These are phyloP conservation scores for Chenopodium berlandieri DNA, from an alignment of 148 eudicot species.

Conservation along the genomic window DNA sequence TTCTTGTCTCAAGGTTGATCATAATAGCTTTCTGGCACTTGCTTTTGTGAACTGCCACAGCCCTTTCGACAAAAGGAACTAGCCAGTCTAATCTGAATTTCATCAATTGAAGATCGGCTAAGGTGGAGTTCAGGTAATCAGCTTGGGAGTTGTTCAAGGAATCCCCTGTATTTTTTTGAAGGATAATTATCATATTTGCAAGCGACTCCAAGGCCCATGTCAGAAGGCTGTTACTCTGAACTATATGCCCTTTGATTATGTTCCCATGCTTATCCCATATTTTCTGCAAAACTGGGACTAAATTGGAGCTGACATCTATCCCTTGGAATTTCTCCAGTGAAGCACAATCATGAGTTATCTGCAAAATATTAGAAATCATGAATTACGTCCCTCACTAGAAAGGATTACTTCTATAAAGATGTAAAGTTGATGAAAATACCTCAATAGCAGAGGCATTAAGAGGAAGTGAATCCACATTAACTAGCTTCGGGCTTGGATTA, in stretches of 20 bases:
- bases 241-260: background rate
- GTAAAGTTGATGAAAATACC: background rate
- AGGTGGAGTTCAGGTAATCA: conserved; percentile 2
- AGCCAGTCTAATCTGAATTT: conserved; percentile 6
- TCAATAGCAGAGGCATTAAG: background rate
- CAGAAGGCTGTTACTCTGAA: background rate
- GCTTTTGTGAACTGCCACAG: background rate
- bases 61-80: conserved; percentile 13
- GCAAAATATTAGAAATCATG: background rate
- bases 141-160: background rate
- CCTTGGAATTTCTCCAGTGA: background rate
- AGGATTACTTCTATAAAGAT: too few relatives aligned
- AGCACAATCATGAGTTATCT: too few relatives aligned
- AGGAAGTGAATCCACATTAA: background rate
- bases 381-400: background rate
- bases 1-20: background rate
- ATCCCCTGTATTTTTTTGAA: background rate
- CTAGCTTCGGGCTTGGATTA: background rate
- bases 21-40: background rate
- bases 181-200: background rate
- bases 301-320: conserved; percentile 1
- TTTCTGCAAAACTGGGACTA: conserved; percentile 6
- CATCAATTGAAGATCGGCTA: background rate
- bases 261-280: conserved; percentile 5
- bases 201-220: conserved; percentile 5